Base-by-base conservation (phyloP, 1,284 basidiomycete species). In the Chalciporus sp. region DNA sequence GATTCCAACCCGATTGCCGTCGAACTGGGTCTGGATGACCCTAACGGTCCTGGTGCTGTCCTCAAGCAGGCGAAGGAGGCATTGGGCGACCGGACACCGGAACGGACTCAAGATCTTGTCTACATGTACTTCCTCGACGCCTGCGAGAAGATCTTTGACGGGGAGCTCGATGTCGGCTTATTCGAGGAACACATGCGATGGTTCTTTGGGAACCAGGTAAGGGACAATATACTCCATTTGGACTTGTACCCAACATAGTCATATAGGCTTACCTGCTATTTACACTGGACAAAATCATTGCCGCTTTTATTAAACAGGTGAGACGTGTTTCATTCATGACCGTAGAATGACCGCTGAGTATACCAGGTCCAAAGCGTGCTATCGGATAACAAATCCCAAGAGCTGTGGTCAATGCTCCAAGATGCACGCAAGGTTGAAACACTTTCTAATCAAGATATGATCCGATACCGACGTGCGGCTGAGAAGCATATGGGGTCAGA, bases 151-250 rank as follows among this genome's bases (percentile, higher is more conserved):
- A 72, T 97, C 47, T 98, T 98, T 66, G 93, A 95, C 65, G 89
- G 84, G 57, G 95, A 98, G 67, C 80, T 98, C 58, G 96, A 98
- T 72, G 90, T 90, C 66, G 76, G 81, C 28, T 86, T 87, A 17
- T 98, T 94, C 67, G 97, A 99, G 71, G 96, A 99, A 70, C 92
- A 94, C 63, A 86, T 97, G 81, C 79, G 97, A 56, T 94, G 92
- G 84, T 95, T 99, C 82, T 98, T 96, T 76, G 93, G 94, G 31
- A 95, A 88, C 60, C 91, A 94, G 79, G 95, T 94, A 63, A 75
- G 86, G 43, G 31, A 41, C 41, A 23, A 8, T 19, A 58, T 52
- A 57, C 52, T 59, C 43, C 23, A 43, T 17, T 5, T 11, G 20
- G 20, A 33, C 27, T 17, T 7, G 17, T 46, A 53, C 56, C 57